phyloP scores from a whole-genome alignment of 2,329 filamentous ascomycete species.

The Helotiales sp. region DNA sequence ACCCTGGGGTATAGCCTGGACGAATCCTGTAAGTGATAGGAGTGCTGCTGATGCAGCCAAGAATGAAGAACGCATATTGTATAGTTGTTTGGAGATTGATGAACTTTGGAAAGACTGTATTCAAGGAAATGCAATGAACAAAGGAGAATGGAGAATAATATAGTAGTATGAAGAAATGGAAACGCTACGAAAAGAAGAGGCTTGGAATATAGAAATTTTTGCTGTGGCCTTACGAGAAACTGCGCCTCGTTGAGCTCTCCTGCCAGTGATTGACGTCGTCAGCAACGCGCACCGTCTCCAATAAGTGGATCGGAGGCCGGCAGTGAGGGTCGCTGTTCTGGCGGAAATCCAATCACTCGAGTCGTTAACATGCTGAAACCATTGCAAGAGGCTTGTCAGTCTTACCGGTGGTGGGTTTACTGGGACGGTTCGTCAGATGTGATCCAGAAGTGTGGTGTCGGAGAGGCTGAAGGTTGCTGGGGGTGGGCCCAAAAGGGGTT shows the following conservation, averaged over 20 bases:
- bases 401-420: not conserved
- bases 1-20: slow-evolving; percentile 26
- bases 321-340: not conserved
- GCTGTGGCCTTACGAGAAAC: not conserved
- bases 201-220: not conserved
- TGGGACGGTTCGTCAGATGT: not conserved
- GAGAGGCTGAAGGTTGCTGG: not conserved
- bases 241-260: not conserved
- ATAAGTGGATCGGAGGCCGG: not conserved
- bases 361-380: not conserved
- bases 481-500: not conserved
- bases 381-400: not conserved
- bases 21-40: slow-evolving; percentile 24
- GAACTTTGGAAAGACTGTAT: not conserved
- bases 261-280: slow-evolving; percentile 2
- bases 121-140: not conserved
- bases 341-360: not conserved
- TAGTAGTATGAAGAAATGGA: slow-evolving; percentile 3
- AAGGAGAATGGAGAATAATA: slow-evolving; percentile 1
- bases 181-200: not conserved
- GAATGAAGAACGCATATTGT: slow-evolving; percentile 21
- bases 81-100: not conserved
- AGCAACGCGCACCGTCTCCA: slow-evolving; percentile 1
- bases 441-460: not conserved
- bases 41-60: slow-evolving; percentile 25